These are phyloP conservation scores for Yarrowia yakushimensis DNA, from an alignment of 805 yeast genomes.

Conservation along the genomic window DNA sequence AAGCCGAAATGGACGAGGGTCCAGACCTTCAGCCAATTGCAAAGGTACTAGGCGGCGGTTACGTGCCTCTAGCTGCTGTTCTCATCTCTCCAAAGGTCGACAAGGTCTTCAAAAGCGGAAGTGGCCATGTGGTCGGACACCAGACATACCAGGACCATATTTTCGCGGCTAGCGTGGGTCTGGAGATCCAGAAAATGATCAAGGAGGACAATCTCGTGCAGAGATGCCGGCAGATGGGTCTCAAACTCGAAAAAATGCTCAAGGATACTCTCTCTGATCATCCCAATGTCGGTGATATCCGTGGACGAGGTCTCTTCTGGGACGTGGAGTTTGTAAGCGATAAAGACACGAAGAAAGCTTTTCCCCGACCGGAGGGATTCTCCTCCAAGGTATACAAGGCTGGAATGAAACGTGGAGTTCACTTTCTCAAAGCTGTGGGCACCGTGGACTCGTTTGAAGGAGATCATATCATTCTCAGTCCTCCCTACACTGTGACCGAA, in stretches of 20 bases:
- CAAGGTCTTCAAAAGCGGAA: not conserved
- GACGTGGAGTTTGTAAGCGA: conserved; percentile 55
- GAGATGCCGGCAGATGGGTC: not conserved
- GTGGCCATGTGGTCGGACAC: not conserved
- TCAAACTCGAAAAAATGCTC: not conserved
- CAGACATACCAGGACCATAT: conserved; percentile 22
- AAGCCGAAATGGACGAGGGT: conserved; percentile 41
- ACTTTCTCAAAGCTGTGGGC: not conserved
- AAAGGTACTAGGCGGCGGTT: conserved; percentile 38
- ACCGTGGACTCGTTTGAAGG: conserved; percentile 2
- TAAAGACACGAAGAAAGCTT: conserved; percentile 46
- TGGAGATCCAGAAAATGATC: conserved; percentile 26
- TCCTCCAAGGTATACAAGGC: conserved; percentile 1
- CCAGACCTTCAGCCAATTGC: conserved; percentile 46
- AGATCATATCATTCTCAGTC: conserved; percentile 5
- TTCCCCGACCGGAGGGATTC: not conserved
- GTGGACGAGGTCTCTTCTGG: conserved; percentile 64
- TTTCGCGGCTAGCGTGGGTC: not conserved
- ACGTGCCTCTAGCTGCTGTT: conserved; percentile 43
- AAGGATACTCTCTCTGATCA: conserved; percentile 28
- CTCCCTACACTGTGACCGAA: not conserved
- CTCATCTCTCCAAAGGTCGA: conserved; percentile 15
- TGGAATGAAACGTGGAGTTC: not conserved
- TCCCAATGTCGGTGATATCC: conserved; percentile 51
- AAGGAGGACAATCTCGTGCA: not conserved